Percentiles rank a stretch among this genome's conserved stretches.
Evolutionary conservation across 1,139 yeast genomes (phyloP).

Genomic region (Scheffersomyces parashehatae): DNA sequence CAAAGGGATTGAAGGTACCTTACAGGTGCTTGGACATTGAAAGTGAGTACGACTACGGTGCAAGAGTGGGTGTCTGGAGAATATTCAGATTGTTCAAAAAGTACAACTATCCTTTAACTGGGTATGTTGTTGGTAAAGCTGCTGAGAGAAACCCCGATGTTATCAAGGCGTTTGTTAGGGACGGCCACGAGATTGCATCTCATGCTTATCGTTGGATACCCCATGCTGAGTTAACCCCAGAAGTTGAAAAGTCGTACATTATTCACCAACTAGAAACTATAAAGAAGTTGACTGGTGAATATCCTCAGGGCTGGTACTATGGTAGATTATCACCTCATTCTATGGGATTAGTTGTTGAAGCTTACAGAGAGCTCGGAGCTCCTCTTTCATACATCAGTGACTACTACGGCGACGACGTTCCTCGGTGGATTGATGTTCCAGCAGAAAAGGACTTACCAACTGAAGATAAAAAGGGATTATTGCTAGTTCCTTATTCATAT

Average conservation of each 20-base stretch:
- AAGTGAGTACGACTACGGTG: conserved; percentile 33
- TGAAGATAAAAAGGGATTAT: conserved; percentile 24
- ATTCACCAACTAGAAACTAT: conserved; percentile 13
- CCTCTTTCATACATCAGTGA: conserved; percentile 33
- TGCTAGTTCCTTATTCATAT: conserved; percentile 34
- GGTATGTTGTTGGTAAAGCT: conserved; percentile 41
- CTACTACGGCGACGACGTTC: conserved; percentile 34
- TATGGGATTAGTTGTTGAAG: conserved; percentile 28
- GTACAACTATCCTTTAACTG: conserved; percentile 26
- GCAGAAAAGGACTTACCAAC: conserved; percentile 20
- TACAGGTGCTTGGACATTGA: conserved; percentile 21
- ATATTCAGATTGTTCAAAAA: conserved; percentile 29
- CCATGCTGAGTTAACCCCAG: conserved; percentile 19
- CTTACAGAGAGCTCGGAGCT: conserved; percentile 27
- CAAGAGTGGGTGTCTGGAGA: conserved; percentile 38
- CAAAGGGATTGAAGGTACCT: conserved; percentile 14
- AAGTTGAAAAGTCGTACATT: conserved; percentile 18
- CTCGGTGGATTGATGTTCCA: conserved; percentile 33
- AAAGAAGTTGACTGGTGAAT: conserved; percentile 21
- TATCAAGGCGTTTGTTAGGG: conserved; percentile 32
- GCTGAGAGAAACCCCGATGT: conserved; percentile 28
- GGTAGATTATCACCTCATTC: conserved; percentile 32
- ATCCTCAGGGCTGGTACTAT: conserved; percentile 34
- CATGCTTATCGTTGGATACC: conserved; percentile 41
- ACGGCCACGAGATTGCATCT: conserved; percentile 39